These are phyloP conservation scores for Xylaria acuta DNA, from an alignment of 495 filamentous ascomycete species.

Conservation along the genomic window DNA sequence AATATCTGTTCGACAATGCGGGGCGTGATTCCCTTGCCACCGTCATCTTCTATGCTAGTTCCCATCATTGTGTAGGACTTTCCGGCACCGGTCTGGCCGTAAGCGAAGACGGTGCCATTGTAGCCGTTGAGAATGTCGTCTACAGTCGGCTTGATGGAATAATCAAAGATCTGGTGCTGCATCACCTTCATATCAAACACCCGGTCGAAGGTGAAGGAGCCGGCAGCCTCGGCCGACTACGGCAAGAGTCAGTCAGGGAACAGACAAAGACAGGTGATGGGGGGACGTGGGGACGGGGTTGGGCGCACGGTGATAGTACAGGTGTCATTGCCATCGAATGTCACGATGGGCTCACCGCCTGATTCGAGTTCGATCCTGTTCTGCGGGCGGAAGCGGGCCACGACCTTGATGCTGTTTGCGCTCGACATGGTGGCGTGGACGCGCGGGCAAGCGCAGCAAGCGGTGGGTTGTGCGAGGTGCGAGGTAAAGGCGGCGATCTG, in stretches of 20 bases:
- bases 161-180: constrained; percentile 93
- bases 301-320: constrained; percentile 80
- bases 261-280: constrained; percentile 14
- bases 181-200: constrained; percentile 91
- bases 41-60: constrained; percentile 89
- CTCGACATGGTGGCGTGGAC: constrained; percentile 52
- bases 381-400: constrained; percentile 96
- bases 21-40: constrained; percentile 90
- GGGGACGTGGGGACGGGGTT: constrained; percentile 20
- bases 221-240: constrained; percentile 82
- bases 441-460: constrained; percentile 45
- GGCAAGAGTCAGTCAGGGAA: constrained; percentile 18
- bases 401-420: constrained; percentile 74
- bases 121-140: constrained; percentile 98
- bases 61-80: constrained; percentile 99
- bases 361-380: constrained; percentile 90
- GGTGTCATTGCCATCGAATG: constrained; percentile 87
- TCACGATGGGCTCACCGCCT: constrained; percentile 89
- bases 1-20: constrained; percentile 99
- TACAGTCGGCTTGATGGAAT: constrained; percentile 93
- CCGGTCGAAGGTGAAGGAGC: constrained; percentile 94
- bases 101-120: constrained; percentile 98
- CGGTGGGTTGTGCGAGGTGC: constrained; percentile 17
- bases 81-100: constrained; percentile 97
- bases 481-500: background rate